A percentile compares a stretch with the other conserved stretches of the same genome.
Conservation (phyloP, 1,284 basidiomycete genomes). For the Coriolopsis trogii region DNA sequence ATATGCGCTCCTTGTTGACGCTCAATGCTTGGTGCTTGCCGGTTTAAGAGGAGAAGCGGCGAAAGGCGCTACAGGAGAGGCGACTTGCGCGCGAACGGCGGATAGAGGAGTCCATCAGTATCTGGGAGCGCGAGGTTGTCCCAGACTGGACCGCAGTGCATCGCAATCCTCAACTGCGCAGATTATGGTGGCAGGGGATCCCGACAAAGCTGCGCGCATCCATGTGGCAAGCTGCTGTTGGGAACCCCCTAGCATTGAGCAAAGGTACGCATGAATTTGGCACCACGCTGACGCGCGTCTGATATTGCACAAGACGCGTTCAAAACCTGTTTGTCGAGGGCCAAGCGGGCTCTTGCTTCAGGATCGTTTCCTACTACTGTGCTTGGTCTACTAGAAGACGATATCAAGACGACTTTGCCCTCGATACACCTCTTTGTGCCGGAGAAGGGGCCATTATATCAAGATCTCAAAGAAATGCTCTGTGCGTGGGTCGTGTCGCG, state of each 20-base stretch:
- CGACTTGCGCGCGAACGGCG: slow-evolving; percentile 66
- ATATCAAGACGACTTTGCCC: slow-evolving; percentile 83
- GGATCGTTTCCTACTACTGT: slow-evolving; percentile 77
- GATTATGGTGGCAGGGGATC: slow-evolving; percentile 92
- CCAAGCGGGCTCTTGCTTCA: slow-evolving; percentile 69
- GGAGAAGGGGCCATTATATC: slow-evolving; percentile 79
- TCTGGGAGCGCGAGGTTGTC: slow-evolving; percentile 82
- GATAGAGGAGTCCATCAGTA: slow-evolving; percentile 68
- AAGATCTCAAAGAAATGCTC: slow-evolving; percentile 86
- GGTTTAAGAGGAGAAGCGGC: slow-evolving; percentile 67
- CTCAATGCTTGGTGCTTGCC: not conserved
- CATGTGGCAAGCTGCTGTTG: slow-evolving; percentile 89
- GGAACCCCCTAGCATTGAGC: slow-evolving; percentile 86
- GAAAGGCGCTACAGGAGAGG: slow-evolving; percentile 65
- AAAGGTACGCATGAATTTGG: slow-evolving; percentile 59
- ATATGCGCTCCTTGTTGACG: too few species aligned
- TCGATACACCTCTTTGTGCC: slow-evolving; percentile 86
- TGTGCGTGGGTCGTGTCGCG: slow-evolving; percentile 92
- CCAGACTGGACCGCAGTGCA: slow-evolving; percentile 84
- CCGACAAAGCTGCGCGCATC: slow-evolving; percentile 84
- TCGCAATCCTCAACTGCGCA: slow-evolving; percentile 64
- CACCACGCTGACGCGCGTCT: not conserved
- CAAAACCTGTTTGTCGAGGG: slow-evolving; percentile 72
- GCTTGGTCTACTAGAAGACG: slow-evolving; percentile 76
- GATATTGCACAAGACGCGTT: slow-evolving; percentile 64